These are phyloP conservation scores for Solanum hybrid DNA, from an alignment of 305 asterid species.

Conservation along the genomic window DNA sequence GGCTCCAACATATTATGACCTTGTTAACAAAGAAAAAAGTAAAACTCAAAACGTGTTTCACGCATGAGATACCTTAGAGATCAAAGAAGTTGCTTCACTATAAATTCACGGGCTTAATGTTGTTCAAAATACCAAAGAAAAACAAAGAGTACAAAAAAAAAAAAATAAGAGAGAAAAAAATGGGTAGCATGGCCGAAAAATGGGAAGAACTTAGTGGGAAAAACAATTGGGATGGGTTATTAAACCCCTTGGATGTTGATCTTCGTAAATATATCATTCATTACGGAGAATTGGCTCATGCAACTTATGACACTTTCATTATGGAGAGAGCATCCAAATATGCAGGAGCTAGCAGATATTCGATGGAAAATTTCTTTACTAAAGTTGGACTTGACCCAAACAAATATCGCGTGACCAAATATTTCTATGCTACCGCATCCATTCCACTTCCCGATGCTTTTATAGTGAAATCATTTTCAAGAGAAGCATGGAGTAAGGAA, in stretches of 20 bases:
- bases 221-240: conserved; percentile 39
- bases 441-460: conserved; percentile 35
- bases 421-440: conserved; percentile 52
- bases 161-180: not conserved
- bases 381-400: conserved; percentile 32
- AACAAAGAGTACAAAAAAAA: not conserved
- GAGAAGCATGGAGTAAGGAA: conserved; percentile 56
- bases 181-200: conserved; percentile 11
- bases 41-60: not conserved
- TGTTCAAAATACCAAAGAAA: not conserved
- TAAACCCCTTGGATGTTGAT: conserved; percentile 43
- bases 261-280: conserved; percentile 55
- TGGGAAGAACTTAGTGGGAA: conserved; percentile 59
- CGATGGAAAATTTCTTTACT: conserved; percentile 28
- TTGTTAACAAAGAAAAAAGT: not conserved
- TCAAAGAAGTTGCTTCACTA: not conserved
- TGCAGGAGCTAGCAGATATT: conserved; percentile 45
- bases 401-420: conserved; percentile 40
- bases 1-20: too few relatives aligned
- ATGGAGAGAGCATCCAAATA: conserved; percentile 45
- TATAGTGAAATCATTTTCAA: conserved; percentile 25
- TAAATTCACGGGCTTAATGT: not conserved
- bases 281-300: conserved; percentile 62
- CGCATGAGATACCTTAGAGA: not conserved
- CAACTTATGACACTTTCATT: conserved; percentile 61